Evolutionary conservation across 75 land plant genomes (phyloP).

Genomic region (Cunninghamia lanceolata): DNA sequence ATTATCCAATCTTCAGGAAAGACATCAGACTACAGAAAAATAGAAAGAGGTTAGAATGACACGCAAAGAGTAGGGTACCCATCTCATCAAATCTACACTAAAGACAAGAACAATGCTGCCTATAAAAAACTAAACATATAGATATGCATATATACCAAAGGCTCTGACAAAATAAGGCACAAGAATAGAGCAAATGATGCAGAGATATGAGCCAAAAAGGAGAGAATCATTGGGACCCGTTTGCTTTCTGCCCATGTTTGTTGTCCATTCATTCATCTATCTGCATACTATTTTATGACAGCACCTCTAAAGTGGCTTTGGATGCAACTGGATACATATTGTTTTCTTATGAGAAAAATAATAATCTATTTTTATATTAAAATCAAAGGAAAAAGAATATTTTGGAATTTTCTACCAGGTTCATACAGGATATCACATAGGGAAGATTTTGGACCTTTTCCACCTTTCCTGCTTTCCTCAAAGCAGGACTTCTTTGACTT

Average conservation of each 20-base stretch:
- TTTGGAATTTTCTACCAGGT: neutral
- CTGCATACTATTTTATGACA: too few relatives aligned
- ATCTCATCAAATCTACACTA: neutral
- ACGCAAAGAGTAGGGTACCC: neutral
- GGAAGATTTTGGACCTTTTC: neutral
- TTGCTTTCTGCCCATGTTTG: too few relatives aligned
- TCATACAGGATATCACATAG: neutral
- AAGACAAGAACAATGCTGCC: neutral
- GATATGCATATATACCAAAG: neutral
- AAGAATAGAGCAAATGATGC: neutral
- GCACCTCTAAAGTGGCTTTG: too few relatives aligned
- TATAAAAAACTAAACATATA: neutral
- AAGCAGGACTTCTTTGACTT: neutral
- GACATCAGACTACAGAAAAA: too few relatives aligned
- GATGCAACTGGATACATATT: too few relatives aligned
- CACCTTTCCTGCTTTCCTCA: neutral
- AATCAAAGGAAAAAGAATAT: too few relatives aligned
- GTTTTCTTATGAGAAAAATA: too few relatives aligned
- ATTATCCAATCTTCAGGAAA: neutral
- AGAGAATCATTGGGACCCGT: neutral
- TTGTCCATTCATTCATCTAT: too few relatives aligned
- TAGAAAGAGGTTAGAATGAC: neutral
- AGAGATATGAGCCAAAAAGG: neutral
- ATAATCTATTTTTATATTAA: too few relatives aligned
- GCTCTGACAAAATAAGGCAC: neutral